These are phyloP conservation scores for Pseudocercospora crystallina DNA, from an alignment of 2,329 filamentous ascomycete species.

Conservation along the genomic window DNA sequence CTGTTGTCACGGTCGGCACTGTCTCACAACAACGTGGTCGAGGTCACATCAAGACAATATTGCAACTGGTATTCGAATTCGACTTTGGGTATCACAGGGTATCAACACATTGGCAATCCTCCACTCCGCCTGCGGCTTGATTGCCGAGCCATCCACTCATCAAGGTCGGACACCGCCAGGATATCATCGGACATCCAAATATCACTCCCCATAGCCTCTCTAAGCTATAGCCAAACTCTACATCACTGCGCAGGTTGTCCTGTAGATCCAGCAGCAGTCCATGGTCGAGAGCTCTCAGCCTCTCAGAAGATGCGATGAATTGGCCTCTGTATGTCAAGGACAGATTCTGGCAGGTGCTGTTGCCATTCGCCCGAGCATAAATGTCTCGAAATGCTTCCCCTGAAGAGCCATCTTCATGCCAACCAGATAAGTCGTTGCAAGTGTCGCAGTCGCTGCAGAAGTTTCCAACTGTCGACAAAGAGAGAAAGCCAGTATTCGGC, in stretches of 20 bases:
- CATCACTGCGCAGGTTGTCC: background rate
- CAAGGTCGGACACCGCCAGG: constrained; percentile 5
- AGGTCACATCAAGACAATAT: too few relatives aligned
- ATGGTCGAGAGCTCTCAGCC: background rate
- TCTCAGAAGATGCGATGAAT: constrained; percentile 7
- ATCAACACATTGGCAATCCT: constrained; percentile 13
- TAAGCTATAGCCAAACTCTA: constrained; percentile 8
- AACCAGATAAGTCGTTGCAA: constrained; percentile 9
- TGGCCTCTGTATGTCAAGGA: constrained; percentile 10
- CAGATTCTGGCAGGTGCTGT: constrained; percentile 3
- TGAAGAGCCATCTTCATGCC: background rate
- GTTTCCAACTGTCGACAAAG: constrained; percentile 11
- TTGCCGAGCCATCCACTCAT: constrained; percentile 7
- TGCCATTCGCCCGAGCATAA: constrained; percentile 5
- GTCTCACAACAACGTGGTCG: too few relatives aligned
- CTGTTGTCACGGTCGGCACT: too few relatives aligned
- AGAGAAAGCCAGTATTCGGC: constrained; percentile 25
- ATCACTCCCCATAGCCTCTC: constrained; percentile 10
- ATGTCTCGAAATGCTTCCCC: background rate
- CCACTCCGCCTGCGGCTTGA: background rate
- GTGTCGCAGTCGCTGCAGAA: constrained; percentile 9
- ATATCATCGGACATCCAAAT: constrained; percentile 5
- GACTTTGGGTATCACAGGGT: too few relatives aligned
- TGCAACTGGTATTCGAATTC: too few relatives aligned
- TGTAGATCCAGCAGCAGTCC: background rate